These are phyloP conservation scores for Lotus japonicus DNA, from an alignment of 306 rosid species.

Conservation along the genomic window DNA sequence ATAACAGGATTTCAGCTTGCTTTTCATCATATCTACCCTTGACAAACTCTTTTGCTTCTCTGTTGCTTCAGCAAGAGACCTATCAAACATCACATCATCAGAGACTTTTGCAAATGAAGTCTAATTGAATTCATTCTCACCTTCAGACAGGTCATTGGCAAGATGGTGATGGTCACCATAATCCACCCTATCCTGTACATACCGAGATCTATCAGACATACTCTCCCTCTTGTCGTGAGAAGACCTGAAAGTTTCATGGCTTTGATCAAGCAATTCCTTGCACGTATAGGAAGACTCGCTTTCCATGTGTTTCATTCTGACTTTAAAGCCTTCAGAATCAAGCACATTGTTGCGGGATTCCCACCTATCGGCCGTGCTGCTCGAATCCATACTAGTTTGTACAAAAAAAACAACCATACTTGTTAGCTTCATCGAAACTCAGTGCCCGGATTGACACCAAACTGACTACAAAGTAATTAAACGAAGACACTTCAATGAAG, in stretches of 20 bases:
- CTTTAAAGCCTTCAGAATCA: constrained; percentile 45
- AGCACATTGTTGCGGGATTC: constrained; percentile 43
- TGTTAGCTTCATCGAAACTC: no score
- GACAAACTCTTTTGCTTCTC: constrained; percentile 66
- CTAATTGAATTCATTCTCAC: constrained; percentile 37
- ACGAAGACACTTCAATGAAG: no score
- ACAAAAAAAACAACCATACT: no score
- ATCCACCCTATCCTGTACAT: constrained; percentile 23
- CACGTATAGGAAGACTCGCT: constrained; percentile 49
- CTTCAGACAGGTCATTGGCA: constrained; percentile 27
- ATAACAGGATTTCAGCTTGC: constrained; percentile 63
- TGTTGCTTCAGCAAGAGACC: constrained; percentile 68
- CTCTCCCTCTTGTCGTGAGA: constrained; percentile 32
- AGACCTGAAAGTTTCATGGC: constrained; percentile 33
- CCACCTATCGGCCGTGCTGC: constrained; percentile 38
- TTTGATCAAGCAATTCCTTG: constrained; percentile 41
- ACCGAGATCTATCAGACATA: constrained; percentile 25
- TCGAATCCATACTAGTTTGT: constrained; percentile 39
- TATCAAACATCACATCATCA: constrained; percentile 68
- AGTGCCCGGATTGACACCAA: no score
- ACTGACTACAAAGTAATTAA: no score
- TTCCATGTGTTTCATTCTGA: constrained; percentile 44
- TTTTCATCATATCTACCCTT: constrained; percentile 47
- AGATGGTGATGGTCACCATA: constrained; percentile 16
- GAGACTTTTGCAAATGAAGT: constrained; percentile 47